These are phyloP conservation scores for Schizophyllum commune DNA, from an alignment of 1,284 basidiomycete genomes.

Conservation along the genomic window DNA sequence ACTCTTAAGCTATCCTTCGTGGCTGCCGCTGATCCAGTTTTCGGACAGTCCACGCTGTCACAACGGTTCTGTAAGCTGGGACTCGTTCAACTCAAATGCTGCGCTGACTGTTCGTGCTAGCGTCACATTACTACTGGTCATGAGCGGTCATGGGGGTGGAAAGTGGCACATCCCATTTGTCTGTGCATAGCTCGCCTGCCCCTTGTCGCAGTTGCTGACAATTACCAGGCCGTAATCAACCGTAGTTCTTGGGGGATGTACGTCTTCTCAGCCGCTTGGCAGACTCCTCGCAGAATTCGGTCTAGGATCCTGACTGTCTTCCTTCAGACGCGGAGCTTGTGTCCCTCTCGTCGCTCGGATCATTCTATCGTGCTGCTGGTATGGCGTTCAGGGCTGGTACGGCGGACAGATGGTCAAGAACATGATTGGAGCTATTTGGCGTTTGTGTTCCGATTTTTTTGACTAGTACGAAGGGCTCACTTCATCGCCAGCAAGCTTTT, in stretches of 20 bases:
- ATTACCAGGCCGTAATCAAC: conserved; percentile 19
- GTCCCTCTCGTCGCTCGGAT: conserved; percentile 20
- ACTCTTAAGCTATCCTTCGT: background rate
- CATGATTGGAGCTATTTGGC: conserved; percentile 27
- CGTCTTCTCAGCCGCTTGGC: conserved; percentile 2
- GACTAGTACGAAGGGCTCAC: background rate
- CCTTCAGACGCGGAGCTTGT: conserved; percentile 22
- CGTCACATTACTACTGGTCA: conserved; percentile 10
- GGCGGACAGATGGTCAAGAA: conserved; percentile 26
- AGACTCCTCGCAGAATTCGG: too few species aligned
- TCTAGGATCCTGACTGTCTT: too few species aligned
- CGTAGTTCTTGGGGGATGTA: conserved; percentile 23
- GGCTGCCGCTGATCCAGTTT: too few species aligned
- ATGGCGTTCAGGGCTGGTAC: conserved; percentile 22
- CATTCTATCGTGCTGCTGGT: conserved; percentile 24
- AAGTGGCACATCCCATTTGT: conserved; percentile 25
- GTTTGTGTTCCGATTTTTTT: conserved; percentile 12
- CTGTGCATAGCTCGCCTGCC: conserved; percentile 5
- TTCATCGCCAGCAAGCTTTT: conserved; percentile 21
- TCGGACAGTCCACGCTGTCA: background rate
- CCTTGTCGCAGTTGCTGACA: background rate
- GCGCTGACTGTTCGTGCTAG: background rate
- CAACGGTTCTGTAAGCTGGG: background rate
- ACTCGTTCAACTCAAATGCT: background rate
- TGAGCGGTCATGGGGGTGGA: conserved; percentile 22